Evolutionary conservation across 2,329 filamentous ascomycete species (phyloP), one percentile per base, ranked within the genome.

Genomic region (Pseudogymnoascus sp.): DNA sequence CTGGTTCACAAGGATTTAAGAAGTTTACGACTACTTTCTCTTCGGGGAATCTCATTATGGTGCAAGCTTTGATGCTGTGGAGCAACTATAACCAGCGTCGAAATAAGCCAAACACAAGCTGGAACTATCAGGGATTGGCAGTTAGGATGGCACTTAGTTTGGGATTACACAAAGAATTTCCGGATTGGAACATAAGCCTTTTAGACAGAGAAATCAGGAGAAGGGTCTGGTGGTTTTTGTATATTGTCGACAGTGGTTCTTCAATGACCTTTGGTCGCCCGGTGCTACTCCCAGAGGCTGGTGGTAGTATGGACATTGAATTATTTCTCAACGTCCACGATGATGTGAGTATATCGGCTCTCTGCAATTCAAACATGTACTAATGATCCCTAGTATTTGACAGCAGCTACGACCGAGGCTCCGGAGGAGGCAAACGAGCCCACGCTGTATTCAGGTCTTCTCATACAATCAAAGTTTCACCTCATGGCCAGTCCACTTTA

Each of bases 71-170:
- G 11, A 63, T 72, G 6, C 64, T 74, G 9, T 56, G 73, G 11
- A 70, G 70, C 42, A 79, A 80, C 40, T 77, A 79, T 64, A 72
- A 78, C 10, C 79, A 81, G 65, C 80, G 80, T 64, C 73, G 75
- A 26, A 77, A 80, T 66, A 75, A 78, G 19, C 78, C 78, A 11
- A 80, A 81, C 64, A 80, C 77, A 0, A 77, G 78, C 7, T 80
- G 77, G 62, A 80, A 79, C 64, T 78, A 78, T 46, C 72, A 79
- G 21, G 79, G 79, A 1, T 74, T 80, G 15, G 79, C 78, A 3
- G 73, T 76, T 4, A 73, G 78, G n/a, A 77, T 80, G 73, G 79
- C 78, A 0, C 72, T 80, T n/a, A 77, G 78, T 1, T 66, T 81
- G 13, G 78, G 79, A 0, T 72, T 81, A 0, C 78, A 81, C 65